Evolutionary conservation across 441 rosid species (phyloP).

Genomic region (Croton setiger): DNA sequence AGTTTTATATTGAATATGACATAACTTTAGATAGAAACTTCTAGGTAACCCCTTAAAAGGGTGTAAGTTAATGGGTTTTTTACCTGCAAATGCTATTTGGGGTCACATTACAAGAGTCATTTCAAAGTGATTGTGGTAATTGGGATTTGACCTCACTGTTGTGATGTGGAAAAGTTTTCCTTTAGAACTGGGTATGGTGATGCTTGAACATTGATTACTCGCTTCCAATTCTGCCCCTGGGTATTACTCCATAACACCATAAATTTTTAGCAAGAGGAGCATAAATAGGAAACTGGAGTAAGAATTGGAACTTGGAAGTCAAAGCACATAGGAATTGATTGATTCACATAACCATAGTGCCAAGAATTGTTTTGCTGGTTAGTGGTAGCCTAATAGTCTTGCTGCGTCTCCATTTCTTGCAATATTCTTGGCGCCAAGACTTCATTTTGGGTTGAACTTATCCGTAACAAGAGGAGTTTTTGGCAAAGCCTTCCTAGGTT

Average conservation of each 20-base stretch:
- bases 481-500: background rate
- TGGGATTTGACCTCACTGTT: background rate
- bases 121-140: no score
- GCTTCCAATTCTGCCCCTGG: background rate
- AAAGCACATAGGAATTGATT: background rate
- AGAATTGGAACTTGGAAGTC: background rate
- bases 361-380: background rate
- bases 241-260: background rate
- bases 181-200: no score
- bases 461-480: background rate
- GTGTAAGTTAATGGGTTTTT: background rate
- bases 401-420: background rate
- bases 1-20: background rate
- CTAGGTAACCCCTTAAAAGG: background rate
- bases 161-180: background rate
- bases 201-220: no score
- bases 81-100: no score
- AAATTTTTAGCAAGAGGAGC: background rate
- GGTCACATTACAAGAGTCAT: no score
- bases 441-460: background rate
- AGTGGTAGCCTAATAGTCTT: no score
- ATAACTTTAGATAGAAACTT: background rate
- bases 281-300: background rate
- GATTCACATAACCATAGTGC: background rate
- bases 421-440: background rate